Evolutionary conservation across 768 basidiomycete genomes (phyloP).

Genomic region (Pulveroboletus frians): DNA sequence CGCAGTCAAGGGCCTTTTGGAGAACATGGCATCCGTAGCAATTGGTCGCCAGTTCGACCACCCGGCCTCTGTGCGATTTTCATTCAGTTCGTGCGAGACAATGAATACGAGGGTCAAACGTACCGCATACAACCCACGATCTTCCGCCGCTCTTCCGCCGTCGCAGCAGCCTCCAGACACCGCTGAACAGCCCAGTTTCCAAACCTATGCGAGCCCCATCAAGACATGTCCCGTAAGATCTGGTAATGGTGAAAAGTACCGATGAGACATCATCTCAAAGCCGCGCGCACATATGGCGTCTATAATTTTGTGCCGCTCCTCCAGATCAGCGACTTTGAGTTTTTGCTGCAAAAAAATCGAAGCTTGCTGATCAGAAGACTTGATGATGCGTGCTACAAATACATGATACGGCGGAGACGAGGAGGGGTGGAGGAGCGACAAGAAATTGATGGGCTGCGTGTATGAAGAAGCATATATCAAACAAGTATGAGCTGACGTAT

Average conservation of each 20-base stretch:
- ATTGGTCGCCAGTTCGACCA: constrained; percentile 83
- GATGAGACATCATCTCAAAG: constrained; percentile 90
- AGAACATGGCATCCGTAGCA: constrained; percentile 88
- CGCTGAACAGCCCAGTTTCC: constrained; percentile 91
- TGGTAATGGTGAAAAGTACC: constrained; percentile 36
- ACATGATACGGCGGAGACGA: constrained; percentile 79
- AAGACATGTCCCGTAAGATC: constrained; percentile 1
- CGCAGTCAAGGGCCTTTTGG: constrained; percentile 86
- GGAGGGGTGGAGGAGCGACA: constrained; percentile 79
- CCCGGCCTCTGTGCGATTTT: constrained; percentile 51
- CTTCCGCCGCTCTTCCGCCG: constrained; percentile 68
- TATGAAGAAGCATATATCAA: constrained; percentile 9
- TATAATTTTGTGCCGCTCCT: constrained; percentile 77
- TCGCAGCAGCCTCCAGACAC: constrained; percentile 76
- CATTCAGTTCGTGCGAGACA: constrained; percentile 7
- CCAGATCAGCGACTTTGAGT: constrained; percentile 75
- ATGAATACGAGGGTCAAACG: constrained; percentile 8
- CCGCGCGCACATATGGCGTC: constrained; percentile 81
- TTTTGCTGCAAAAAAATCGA: constrained; percentile 90
- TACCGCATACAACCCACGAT: constrained; percentile 86
- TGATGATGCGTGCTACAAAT: constrained; percentile 82
- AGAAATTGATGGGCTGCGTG: constrained; percentile 79
- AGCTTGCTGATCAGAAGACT: constrained; percentile 85
- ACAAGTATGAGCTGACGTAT: constrained; percentile 9
- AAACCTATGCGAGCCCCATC: constrained; percentile 46